Evolutionary conservation across 148 eudicot genomes (phyloP).

Genomic region (Arbutus unedo): DNA sequence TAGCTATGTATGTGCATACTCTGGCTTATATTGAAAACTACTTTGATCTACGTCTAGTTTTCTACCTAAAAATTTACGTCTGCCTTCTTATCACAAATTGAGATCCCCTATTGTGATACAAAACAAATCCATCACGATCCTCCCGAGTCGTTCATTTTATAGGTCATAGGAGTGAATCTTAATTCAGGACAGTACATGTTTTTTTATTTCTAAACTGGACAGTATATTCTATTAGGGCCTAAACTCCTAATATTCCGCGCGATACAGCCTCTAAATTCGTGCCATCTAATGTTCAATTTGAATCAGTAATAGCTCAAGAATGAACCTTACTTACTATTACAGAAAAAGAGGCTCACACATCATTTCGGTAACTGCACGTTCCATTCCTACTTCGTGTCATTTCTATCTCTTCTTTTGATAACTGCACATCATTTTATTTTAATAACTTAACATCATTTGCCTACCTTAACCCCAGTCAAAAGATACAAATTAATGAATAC

Average conservation of each 20-base stretch:
- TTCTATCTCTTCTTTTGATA: background rate
- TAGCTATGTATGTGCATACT: background rate
- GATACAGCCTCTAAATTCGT: background rate
- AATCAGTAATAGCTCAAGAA: background rate
- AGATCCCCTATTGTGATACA: no score
- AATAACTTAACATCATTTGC: no score
- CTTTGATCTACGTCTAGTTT: background rate
- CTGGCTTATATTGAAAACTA: background rate
- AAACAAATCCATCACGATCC: no score
- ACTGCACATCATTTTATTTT: background rate
- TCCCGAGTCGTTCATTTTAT: no score
- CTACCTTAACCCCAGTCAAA: no score
- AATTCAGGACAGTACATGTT: no score
- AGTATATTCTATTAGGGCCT: background rate
- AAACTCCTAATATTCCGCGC: background rate
- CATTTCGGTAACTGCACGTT: background rate
- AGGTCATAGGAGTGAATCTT: no score
- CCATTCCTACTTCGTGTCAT: no score
- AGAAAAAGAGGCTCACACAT: background rate
- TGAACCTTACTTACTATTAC: background rate
- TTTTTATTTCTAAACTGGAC: no score
- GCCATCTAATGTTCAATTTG: background rate
- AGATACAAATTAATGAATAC: background rate
- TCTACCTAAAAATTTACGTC: background rate
- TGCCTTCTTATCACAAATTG: background rate